Evolutionary conservation across 345 rosid species (phyloP), one percentile per base, ranked within the genome.

Genomic region (Ceriops decandra): DNA sequence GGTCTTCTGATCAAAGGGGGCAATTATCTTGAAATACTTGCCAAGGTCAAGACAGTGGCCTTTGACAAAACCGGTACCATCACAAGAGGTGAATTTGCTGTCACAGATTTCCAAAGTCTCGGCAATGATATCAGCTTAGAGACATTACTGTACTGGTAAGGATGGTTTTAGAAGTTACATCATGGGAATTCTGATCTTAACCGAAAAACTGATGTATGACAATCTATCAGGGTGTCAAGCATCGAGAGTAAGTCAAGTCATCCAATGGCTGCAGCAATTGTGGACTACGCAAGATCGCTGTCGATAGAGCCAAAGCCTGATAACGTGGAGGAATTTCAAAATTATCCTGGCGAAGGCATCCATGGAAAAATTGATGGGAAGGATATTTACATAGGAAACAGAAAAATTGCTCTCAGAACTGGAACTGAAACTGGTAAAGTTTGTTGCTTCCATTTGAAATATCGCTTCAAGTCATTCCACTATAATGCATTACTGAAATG

Each of bases 51-150:
- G 83, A 82, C 77, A 13, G 64, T 85, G 61, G 96, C 93, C 65
- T 90, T 95, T 17, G 98, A 95, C 82, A 95, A 95, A 78, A 95
- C 98, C 0, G 99, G 99, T 15, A 95, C 98, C 17, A 82, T 95
- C 10, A 95, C 98, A 10, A 84, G 84, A 68, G 96, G 95, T 8
- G 99, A 95, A 79, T 95, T 95, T 82, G 68, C 79, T n/a, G 90
- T 95, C 68, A 74, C 80, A 2, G 87, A 88, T 38, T 90, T 90
- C 74, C 75, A 57, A 52, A 72, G 89, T 66, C 82, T 91, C 9
- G 22, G 57, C 47, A 54, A 47, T 51, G 88, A 86, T 59, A 69
- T 82, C 76, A 80, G 70, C 76, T 33, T 74, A 0, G 66, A 79
- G 28, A 80, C 77, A 11, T 76, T 95, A 77, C 78, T 91, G 24